Conservation (phyloP, 768 basidiomycete species). For the Pleurotus pulmonarius region DNA sequence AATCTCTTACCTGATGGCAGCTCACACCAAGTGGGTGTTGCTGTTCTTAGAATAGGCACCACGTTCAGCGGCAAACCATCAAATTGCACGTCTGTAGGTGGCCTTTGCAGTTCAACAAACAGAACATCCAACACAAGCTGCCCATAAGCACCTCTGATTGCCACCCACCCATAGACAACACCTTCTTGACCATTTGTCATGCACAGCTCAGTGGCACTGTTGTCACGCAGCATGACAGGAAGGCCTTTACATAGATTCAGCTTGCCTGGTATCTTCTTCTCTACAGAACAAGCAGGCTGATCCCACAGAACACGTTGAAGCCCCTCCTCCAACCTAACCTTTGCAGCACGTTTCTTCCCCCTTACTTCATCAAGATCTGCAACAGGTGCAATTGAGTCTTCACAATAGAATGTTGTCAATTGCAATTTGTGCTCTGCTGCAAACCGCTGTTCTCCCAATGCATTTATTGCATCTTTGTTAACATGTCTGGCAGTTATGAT, state of each 20-base stretch:
- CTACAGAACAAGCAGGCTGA: too few relatives aligned
- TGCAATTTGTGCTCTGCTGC: constrained; percentile 16
- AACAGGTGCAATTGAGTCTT: constrained; percentile 11
- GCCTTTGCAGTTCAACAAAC: too few relatives aligned
- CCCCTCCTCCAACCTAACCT: too few relatives aligned
- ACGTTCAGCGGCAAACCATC: too few relatives aligned
- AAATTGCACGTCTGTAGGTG: too few relatives aligned
- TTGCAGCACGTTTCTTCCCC: too few relatives aligned
- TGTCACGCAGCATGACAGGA: too few relatives aligned
- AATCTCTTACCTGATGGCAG: too few relatives aligned
- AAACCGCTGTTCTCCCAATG: constrained; percentile 8
- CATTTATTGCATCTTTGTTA: constrained; percentile 17
- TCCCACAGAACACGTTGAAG: too few relatives aligned
- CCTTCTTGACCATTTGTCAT: neutral
- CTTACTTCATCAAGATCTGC: neutral
- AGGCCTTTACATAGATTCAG: constrained; percentile 20
- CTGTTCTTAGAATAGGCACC: too few relatives aligned
- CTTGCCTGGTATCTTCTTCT: constrained; percentile 21
- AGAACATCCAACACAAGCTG: neutral
- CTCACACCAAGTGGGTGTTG: too few relatives aligned
- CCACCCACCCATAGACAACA: constrained; percentile 1
- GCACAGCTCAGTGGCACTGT: too few relatives aligned
- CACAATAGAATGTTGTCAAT: constrained; percentile 24
- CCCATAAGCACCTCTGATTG: neutral
- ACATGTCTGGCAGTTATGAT: constrained; percentile 22